Evolutionary conservation across 306 rosid species (phyloP).

Genomic region (Begonia fuchsioides): DNA sequence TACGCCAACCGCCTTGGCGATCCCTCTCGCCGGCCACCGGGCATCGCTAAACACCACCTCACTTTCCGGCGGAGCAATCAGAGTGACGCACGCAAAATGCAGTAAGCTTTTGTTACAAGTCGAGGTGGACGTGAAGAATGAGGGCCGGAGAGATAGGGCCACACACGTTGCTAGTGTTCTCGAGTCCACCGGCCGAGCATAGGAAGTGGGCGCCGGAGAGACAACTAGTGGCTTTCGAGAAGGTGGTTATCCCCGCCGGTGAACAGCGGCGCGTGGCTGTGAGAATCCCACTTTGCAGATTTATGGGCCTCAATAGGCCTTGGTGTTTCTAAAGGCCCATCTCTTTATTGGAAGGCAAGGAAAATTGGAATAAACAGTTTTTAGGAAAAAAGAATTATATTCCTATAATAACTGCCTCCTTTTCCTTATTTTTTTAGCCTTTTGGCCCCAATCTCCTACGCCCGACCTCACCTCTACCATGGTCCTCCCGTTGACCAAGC

Average conservation of each 20-base stretch:
- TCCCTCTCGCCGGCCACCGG: constrained; percentile 43
- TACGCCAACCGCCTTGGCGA: constrained; percentile 38
- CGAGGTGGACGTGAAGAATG: constrained; percentile 44
- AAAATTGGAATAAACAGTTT: too few relatives aligned
- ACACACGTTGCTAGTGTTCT: constrained; percentile 54
- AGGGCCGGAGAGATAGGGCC: constrained; percentile 61
- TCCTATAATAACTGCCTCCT: too few relatives aligned
- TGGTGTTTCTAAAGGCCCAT: too few relatives aligned
- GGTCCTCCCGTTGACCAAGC: too few relatives aligned
- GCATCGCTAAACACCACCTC: constrained; percentile 11
- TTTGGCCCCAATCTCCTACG: too few relatives aligned
- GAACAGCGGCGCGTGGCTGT: constrained; percentile 27
- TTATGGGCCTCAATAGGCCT: too few relatives aligned
- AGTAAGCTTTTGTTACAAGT: constrained; percentile 34
- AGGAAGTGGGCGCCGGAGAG: constrained; percentile 46
- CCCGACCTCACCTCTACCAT: too few relatives aligned
- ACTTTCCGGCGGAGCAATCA: constrained; percentile 37
- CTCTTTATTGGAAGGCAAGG: too few relatives aligned
- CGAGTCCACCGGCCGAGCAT: constrained; percentile 34
- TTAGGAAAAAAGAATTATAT: too few relatives aligned
- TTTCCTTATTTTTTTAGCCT: too few relatives aligned
- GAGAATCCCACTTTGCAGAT: constrained; percentile 8
- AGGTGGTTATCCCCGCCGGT: constrained; percentile 38
- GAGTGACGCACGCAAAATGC: constrained; percentile 70
- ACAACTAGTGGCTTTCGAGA: constrained; percentile 60